Conservation (phyloP, 352 stramenopile genomes). For the Phytophthora litchii region DNA sequence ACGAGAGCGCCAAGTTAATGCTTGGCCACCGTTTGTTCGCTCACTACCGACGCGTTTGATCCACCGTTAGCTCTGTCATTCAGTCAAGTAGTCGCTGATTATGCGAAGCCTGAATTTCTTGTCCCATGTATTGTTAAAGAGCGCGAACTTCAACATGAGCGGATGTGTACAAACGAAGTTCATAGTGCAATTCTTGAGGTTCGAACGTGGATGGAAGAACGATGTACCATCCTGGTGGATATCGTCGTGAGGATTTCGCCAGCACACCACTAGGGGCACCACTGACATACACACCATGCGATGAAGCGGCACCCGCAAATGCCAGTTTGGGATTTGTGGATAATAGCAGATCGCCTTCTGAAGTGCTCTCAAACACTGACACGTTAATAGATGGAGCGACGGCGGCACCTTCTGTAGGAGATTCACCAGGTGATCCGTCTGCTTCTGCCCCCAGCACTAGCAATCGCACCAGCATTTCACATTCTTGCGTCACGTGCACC, state of each 20-base stretch:
- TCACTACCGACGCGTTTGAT: too few species aligned
- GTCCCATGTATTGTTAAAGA: slow-evolving; percentile 26
- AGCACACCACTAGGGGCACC: slow-evolving; percentile 60
- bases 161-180: slow-evolving; percentile 65
- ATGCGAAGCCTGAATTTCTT: too few species aligned
- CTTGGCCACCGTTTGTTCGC: too few species aligned
- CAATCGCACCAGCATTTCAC: slow-evolving; percentile 60
- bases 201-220: slow-evolving; percentile 82
- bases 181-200: slow-evolving; percentile 56
- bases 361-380: slow-evolving; percentile 69
- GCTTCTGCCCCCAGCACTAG: slow-evolving; percentile 33
- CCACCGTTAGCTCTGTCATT: too few species aligned
- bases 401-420: slow-evolving; percentile 11
- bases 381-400: slow-evolving; percentile 66
- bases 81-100: too few species aligned
- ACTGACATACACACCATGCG: slow-evolving; percentile 57
- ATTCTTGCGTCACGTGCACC: slow-evolving; percentile 58
- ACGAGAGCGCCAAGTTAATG: too few species aligned
- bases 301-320: slow-evolving; percentile 59
- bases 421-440: slow-evolving; percentile 10
- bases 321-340: slow-evolving; percentile 66
- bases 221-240: slow-evolving; percentile 69
- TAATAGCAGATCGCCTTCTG: slow-evolving; percentile 58
- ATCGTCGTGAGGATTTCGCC: slow-evolving; percentile 38
- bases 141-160: slow-evolving; percentile 41